phyloP scores from a whole-genome alignment of 1,284 basidiomycete species.

The Cutaneotrichosporon sp. region DNA sequence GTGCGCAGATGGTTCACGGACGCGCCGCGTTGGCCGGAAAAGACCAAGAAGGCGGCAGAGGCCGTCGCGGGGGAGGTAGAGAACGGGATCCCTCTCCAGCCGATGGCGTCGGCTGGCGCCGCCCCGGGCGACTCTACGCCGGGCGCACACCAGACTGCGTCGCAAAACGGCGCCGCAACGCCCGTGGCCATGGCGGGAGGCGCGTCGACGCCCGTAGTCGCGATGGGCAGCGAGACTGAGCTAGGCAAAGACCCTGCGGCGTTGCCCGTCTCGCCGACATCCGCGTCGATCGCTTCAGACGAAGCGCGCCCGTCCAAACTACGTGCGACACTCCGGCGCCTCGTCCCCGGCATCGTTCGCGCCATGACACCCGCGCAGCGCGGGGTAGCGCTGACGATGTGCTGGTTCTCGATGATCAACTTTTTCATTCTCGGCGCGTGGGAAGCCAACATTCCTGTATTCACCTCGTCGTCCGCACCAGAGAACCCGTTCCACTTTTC shows the following conservation, averaged over 20 bases:
- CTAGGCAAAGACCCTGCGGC: too few species aligned
- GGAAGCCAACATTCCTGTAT: constrained; percentile 12
- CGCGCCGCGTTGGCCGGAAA: not conserved
- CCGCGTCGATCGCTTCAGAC: not conserved
- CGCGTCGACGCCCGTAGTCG: too few species aligned
- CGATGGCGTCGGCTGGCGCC: not conserved
- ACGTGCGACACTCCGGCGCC: not conserved
- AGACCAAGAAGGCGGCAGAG: not conserved
- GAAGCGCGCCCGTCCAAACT: not conserved
- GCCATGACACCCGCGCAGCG: constrained; percentile 1
- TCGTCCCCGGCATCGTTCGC: too few species aligned
- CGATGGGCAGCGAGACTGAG: too few species aligned
- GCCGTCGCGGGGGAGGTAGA: not conserved
- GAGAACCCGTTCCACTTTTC: constrained; percentile 14
- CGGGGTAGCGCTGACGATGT: constrained; percentile 4
- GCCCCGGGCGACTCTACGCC: too few species aligned
- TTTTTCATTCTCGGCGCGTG: constrained; percentile 12
- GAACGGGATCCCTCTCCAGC: not conserved
- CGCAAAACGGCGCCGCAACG: too few species aligned
- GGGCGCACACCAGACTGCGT: too few species aligned
- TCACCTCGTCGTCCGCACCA: constrained; percentile 1
- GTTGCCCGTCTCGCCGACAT: not conserved
- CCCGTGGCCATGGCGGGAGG: too few species aligned
- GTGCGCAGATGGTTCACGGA: constrained; percentile 1
- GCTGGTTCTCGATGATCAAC: constrained; percentile 8